These are phyloP conservation scores for Neofusicoccum laricinum DNA, from an alignment of 2,329 filamentous ascomycete genomes.

Conservation along the genomic window DNA sequence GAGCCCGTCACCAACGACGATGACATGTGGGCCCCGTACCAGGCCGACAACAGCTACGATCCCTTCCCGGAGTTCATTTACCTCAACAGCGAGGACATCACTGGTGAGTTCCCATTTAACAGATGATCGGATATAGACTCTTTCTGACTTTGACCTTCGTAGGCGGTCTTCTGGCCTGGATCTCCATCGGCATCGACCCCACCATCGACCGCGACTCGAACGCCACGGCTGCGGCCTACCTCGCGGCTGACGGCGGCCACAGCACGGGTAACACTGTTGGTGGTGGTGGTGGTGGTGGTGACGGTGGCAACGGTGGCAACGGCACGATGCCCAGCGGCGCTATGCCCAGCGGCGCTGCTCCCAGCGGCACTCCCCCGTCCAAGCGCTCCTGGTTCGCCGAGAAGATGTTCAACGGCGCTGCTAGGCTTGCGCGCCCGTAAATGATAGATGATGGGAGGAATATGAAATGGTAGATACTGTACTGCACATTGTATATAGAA, in stretches of 20 bases:
- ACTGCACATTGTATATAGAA: background rate
- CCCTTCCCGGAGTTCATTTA: slow-evolving; percentile 58
- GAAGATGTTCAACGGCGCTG: slow-evolving; percentile 10
- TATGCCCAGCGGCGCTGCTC: slow-evolving; percentile 4
- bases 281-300: background rate
- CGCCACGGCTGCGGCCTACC: slow-evolving; percentile 14
- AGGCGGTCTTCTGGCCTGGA: slow-evolving; percentile 34
- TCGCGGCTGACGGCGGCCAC: slow-evolving; percentile 13
- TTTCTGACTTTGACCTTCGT: background rate
- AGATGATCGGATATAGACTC: slow-evolving; percentile 21
- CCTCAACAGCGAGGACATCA: slow-evolving; percentile 30
- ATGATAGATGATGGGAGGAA: background rate
- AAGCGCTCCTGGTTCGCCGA: slow-evolving; percentile 2
- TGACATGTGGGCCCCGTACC: slow-evolving; percentile 27
- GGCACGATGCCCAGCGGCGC: slow-evolving; percentile 1
- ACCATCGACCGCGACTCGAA: background rate
- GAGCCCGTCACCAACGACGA: slow-evolving; percentile 46
- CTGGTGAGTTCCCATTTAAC: slow-evolving; percentile 28
- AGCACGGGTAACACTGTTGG: slow-evolving; percentile 15
- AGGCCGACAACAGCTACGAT: slow-evolving; percentile 33
- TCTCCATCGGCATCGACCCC: slow-evolving; percentile 19
- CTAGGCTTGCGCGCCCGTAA: background rate
- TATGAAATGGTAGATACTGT: background rate
- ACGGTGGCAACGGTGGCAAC: background rate
- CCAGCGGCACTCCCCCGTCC: background rate